Evolutionary conservation across 805 yeast species (phyloP).

Genomic region (Ogataea degrootiae): DNA sequence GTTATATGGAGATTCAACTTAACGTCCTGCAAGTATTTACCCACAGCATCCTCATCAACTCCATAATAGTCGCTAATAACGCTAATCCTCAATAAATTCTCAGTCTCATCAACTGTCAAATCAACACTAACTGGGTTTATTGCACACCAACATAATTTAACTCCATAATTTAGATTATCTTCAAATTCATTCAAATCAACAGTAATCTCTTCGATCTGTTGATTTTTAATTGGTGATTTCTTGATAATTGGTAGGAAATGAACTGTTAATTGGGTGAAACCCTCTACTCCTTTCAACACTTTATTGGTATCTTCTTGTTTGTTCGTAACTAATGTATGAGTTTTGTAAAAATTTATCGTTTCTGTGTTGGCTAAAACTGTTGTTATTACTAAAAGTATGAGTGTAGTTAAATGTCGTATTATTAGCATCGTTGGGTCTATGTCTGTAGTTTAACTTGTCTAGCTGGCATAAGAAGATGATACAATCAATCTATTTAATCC

Average conservation of each 20-base stretch:
- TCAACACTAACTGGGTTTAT: constrained; percentile 19
- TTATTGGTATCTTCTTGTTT: not conserved
- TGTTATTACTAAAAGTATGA: not conserved
- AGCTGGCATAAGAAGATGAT: too few species aligned
- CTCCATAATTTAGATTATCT: not conserved
- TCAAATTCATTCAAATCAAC: constrained; percentile 2
- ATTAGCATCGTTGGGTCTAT: not conserved
- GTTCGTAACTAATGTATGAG: not conserved
- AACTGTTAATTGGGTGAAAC: constrained; percentile 2
- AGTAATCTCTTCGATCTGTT: constrained; percentile 5
- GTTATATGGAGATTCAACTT: constrained; percentile 12
- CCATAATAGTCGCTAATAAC: constrained; percentile 20
- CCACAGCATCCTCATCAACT: constrained; percentile 3
- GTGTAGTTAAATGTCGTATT: too few species aligned
- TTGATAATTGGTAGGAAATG: constrained; percentile 9
- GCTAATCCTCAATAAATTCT: constrained; percentile 7
- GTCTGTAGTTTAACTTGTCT: not conserved
- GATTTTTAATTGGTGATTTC: constrained; percentile 8
- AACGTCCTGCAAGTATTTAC: constrained; percentile 6
- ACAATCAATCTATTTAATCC: too few species aligned
- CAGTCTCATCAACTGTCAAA: constrained; percentile 1
- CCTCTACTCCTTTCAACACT: not conserved
- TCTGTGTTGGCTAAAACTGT: constrained; percentile 19
- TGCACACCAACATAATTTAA: constrained; percentile 25
- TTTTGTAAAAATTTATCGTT: constrained; percentile 7